Conservation (phyloP, 306 rosid genomes). For the Pueraria montana region DNA sequence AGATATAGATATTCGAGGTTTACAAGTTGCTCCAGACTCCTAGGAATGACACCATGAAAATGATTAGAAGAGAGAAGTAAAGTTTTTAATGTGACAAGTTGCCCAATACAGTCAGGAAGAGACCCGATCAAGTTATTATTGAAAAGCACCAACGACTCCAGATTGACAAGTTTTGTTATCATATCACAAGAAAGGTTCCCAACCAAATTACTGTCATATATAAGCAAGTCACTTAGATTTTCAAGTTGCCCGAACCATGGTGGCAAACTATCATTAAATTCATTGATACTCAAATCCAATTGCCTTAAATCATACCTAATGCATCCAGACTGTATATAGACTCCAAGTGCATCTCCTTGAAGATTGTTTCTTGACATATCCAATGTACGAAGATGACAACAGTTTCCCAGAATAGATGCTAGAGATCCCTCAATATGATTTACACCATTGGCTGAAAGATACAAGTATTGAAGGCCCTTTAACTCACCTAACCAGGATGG, state of each 20-base stretch:
- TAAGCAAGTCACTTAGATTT: neutral
- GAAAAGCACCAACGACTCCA: neutral
- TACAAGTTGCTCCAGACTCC: conserved; percentile 36
- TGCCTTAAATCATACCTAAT: neutral
- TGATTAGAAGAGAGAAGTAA: conserved; percentile 37
- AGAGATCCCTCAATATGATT: conserved; percentile 20
- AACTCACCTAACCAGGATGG: conserved; percentile 40
- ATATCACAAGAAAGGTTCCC: conserved; percentile 14
- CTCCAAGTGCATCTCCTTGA: conserved; percentile 21
- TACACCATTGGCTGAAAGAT: neutral
- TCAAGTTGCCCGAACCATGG: conserved; percentile 28
- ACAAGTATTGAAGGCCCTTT: neutral
- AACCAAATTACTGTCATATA: neutral
- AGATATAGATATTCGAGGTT: conserved; percentile 24
- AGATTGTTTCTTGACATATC: conserved; percentile 39
- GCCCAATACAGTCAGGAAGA: conserved; percentile 38
- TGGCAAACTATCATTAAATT: conserved; percentile 24
- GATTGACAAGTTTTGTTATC: conserved; percentile 32
- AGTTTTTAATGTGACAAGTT: neutral
- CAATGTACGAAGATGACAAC: neutral
- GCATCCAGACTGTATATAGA: conserved; percentile 15
- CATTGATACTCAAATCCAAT: neutral
- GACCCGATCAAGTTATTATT: conserved; percentile 37
- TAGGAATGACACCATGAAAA: conserved; percentile 47
- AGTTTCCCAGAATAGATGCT: conserved; percentile 19